These are phyloP conservation scores for Fusarium hainanense DNA, from an alignment of 2,329 filamentous ascomycete genomes.

Conservation along the genomic window DNA sequence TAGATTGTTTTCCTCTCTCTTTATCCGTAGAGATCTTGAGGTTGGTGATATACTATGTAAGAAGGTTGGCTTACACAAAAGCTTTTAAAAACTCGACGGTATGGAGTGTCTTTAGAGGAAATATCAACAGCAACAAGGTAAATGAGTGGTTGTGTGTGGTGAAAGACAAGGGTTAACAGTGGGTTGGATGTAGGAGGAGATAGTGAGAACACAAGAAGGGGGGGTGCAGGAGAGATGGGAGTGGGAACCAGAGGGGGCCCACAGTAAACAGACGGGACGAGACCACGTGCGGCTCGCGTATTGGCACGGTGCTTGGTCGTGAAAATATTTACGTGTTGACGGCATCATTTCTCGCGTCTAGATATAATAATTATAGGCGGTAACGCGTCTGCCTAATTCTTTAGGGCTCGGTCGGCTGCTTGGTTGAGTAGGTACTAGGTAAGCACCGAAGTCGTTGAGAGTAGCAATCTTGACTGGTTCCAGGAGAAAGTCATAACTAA, in stretches of 20 bases:
- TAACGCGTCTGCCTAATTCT: not conserved
- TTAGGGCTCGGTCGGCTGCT: not conserved
- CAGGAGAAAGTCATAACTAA: not conserved
- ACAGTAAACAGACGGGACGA: not conserved
- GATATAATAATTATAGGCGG: not conserved
- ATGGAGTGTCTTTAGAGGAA: conserved; percentile 8
- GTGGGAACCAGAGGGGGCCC: not conserved
- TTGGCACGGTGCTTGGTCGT: conserved; percentile 2
- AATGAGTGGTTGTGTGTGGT: conserved; percentile 17
- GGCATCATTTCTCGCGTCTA: not conserved
- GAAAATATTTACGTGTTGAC: not conserved
- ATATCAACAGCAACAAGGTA: not conserved
- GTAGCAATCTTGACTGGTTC: not conserved
- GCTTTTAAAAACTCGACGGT: not conserved
- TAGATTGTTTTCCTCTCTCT: not conserved
- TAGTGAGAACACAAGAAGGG: not conserved
- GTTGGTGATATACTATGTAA: not conserved
- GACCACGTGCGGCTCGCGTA: not conserved
- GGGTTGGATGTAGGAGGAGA: not conserved
- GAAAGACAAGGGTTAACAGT: conserved; percentile 6
- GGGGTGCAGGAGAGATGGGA: not conserved
- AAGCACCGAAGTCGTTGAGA: not conserved
- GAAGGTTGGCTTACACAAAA: conserved; percentile 14
- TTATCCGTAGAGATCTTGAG: not conserved
- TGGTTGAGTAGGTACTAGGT: not conserved